Evolutionary conservation across 257 asterid genomes (phyloP).

Genomic region (Ocimum tenuiflorum): DNA sequence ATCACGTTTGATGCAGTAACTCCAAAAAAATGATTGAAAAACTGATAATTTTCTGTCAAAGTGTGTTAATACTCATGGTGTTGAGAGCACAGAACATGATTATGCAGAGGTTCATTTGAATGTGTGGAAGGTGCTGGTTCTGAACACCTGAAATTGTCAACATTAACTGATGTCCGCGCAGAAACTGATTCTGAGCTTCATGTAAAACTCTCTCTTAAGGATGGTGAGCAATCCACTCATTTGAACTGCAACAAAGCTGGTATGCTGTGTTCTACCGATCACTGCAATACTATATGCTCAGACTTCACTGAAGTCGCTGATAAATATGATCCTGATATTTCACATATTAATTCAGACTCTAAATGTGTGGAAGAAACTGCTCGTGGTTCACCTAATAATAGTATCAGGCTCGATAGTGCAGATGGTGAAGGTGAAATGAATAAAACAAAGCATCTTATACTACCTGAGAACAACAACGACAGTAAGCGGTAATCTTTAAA

Average conservation of each 20-base stretch:
- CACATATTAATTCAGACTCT: conserved; percentile 28
- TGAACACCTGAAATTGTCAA: conserved; percentile 8
- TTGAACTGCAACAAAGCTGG: conserved; percentile 23
- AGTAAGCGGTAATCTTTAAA: conserved; percentile 37
- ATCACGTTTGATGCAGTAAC: conserved; percentile 18
- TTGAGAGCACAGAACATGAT: conserved; percentile 26
- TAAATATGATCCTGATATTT: conserved; percentile 30
- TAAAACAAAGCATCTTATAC: conserved; percentile 20
- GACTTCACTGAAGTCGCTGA: conserved; percentile 30
- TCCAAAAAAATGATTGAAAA: conserved; percentile 21
- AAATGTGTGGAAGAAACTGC: conserved; percentile 25
- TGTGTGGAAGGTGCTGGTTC: conserved; percentile 27
- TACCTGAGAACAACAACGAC: conserved; percentile 33
- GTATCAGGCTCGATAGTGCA: conserved; percentile 13
- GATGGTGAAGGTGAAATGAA: conserved; percentile 33
- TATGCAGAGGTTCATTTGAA: conserved; percentile 24
- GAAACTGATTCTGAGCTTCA: conserved; percentile 21
- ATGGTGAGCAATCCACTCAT: conserved; percentile 24
- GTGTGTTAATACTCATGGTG: conserved; percentile 19
- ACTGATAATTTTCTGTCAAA: conserved; percentile 25
- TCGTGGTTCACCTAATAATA: conserved; percentile 22
- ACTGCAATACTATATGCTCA: conserved; percentile 29
- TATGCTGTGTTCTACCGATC: conserved; percentile 17
- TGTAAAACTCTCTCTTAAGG: conserved; percentile 21
- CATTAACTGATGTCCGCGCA: conserved; percentile 23